Conservation (phyloP, 495 filamentous ascomycete genomes). For the Pseudevernia furfuracea region DNA sequence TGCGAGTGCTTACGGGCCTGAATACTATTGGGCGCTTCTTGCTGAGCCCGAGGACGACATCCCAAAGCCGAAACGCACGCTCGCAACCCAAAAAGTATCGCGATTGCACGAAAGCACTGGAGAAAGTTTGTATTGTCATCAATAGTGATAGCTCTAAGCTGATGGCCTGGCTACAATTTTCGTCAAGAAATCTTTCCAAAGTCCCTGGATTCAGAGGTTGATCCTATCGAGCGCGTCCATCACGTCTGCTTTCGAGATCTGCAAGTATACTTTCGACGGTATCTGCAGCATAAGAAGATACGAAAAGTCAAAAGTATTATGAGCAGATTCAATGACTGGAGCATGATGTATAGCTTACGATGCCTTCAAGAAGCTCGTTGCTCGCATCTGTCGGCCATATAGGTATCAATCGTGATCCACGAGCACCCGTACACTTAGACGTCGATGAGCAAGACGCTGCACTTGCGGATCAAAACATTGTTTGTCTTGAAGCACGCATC, state of each 20-base stretch:
- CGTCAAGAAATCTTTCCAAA: constrained; percentile 1
- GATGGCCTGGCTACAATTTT: constrained; percentile 1
- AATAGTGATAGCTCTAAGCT: constrained; percentile 4
- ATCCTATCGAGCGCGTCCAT: neutral
- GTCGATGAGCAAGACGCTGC: neutral
- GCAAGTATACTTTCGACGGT: constrained; percentile 1
- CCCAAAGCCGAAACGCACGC: constrained; percentile 34
- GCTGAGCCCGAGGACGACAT: constrained; percentile 4
- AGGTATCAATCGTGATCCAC: neutral
- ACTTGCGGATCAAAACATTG: neutral
- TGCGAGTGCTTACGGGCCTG: constrained; percentile 1
- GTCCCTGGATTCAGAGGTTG: neutral
- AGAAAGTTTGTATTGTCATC: constrained; percentile 5
- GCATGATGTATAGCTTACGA: neutral
- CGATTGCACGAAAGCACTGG: constrained; percentile 25
- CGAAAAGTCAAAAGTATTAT: neutral
- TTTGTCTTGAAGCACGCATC: neutral
- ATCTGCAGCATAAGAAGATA: neutral
- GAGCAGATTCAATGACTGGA: neutral
- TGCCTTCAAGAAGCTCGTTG: too few relatives aligned
- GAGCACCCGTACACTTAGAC: neutral
- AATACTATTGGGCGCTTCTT: constrained; percentile 3
- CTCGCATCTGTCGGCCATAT: neutral
- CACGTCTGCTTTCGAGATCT: constrained; percentile 3
- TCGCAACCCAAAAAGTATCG: constrained; percentile 35